phyloP scores from a whole-genome alignment of 495 filamentous ascomycete genomes.

The Talaromyces liani region DNA sequence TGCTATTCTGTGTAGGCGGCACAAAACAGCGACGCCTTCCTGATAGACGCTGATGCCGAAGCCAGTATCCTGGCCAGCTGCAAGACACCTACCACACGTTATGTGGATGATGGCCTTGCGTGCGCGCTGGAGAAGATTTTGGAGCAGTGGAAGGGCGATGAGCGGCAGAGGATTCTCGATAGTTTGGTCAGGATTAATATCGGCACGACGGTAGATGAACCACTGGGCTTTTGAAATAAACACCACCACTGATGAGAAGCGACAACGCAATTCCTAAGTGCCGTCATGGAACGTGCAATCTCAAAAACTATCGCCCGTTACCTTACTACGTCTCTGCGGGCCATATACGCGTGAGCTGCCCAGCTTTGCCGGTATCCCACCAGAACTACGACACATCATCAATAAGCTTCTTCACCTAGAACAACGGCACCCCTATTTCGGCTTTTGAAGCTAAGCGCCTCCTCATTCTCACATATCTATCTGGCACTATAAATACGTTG shows the following conservation, averaged over 20 bases:
- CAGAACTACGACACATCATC: conserved; percentile 21
- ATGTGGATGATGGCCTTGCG: conserved; percentile 49
- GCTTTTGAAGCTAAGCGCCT: conserved; percentile 32
- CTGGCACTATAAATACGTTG: conserved; percentile 46
- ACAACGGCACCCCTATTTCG: conserved; percentile 43
- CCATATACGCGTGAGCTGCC: conserved; percentile 41
- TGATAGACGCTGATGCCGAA: conserved; percentile 28
- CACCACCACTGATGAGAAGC: too few relatives aligned
- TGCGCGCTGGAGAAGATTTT: conserved; percentile 41
- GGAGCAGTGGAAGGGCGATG: conserved; percentile 23
- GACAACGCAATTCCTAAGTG: conserved; percentile 44
- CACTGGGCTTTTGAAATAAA: too few relatives aligned
- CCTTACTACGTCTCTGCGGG: conserved; percentile 9
- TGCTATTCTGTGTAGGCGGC: conserved; percentile 16
- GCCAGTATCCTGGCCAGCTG: conserved; percentile 39
- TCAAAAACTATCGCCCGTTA: conserved; percentile 39
- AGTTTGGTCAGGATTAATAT: conserved; percentile 49
- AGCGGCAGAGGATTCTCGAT: conserved; percentile 11
- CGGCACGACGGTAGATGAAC: conserved; percentile 43
- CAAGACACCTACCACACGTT: conserved; percentile 51
- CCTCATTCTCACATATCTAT: conserved; percentile 43
- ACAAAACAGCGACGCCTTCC: conserved; percentile 59
- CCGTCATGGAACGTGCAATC: conserved; percentile 45
- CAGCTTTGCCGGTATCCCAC: conserved; percentile 33
- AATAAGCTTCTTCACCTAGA: conserved; percentile 25